Conservation (phyloP, 495 filamentous ascomycete species). For the Penicillium riverlandense region DNA sequence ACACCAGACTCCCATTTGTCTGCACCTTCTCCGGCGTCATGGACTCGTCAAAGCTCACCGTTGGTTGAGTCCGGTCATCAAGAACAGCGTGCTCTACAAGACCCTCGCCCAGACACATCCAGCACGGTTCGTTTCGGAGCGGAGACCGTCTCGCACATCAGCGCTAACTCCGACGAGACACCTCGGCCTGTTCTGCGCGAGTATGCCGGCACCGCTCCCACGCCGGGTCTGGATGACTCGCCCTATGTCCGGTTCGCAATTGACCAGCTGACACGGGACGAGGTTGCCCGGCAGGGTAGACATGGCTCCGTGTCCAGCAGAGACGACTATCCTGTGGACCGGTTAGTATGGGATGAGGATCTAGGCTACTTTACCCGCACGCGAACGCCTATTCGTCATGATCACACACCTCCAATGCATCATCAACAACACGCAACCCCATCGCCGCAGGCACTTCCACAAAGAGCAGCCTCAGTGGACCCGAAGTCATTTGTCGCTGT, state of each 20-base stretch:
- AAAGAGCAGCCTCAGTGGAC: constrained; percentile 28
- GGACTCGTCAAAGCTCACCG: constrained; percentile 17
- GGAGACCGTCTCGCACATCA: constrained; percentile 21
- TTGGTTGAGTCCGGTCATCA: constrained; percentile 9
- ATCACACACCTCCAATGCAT: constrained; percentile 9
- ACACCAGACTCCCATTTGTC: constrained; percentile 39
- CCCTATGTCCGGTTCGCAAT: constrained; percentile 69
- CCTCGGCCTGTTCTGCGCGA: constrained; percentile 24
- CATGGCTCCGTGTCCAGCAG: constrained; percentile 28
- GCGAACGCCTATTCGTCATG: constrained; percentile 15
- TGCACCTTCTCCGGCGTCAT: constrained; percentile 22
- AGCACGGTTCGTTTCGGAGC: constrained; percentile 32
- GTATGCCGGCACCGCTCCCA: constrained; percentile 38
- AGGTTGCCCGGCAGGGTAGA: constrained; percentile 38
- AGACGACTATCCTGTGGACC: constrained; percentile 41
- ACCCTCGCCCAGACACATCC: constrained; percentile 19
- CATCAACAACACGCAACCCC: constrained; percentile 10
- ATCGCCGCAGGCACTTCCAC: constrained; percentile 19
- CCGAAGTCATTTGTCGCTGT: constrained; percentile 48
- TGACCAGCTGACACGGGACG: constrained; percentile 63
- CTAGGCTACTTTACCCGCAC: constrained; percentile 39
- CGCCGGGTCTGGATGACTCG: constrained; percentile 59
- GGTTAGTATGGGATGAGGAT: constrained; percentile 44
- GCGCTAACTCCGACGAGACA: constrained; percentile 16
- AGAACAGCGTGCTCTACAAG: constrained; percentile 13